A percentile compares a stretch with the other conserved stretches of the same genome.
phyloP scores from a whole-genome alignment of 495 filamentous ascomycete species.

The Penicillium mononematosum region DNA sequence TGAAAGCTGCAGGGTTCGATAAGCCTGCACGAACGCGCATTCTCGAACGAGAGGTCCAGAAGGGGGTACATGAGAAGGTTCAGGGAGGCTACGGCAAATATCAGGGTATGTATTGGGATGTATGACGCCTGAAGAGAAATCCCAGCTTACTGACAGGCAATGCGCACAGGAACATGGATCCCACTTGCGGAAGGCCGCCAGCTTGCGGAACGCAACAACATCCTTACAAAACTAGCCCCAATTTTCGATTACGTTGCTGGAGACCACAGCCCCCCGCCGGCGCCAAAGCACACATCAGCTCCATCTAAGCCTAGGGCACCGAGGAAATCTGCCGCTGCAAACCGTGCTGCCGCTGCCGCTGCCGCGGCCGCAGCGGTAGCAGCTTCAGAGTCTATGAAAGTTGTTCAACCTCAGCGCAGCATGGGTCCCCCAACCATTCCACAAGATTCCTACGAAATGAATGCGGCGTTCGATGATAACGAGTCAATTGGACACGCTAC shows the following conservation, averaged over 20 bases:
- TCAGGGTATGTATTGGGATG: constrained; percentile 61
- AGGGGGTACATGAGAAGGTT: constrained; percentile 93
- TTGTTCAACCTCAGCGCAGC: constrained; percentile 41
- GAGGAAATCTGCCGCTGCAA: constrained; percentile 41
- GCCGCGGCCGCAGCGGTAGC: constrained; percentile 1
- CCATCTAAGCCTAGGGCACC: constrained; percentile 67
- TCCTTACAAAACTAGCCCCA: constrained; percentile 74
- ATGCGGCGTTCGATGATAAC: constrained; percentile 66
- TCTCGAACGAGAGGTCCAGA: constrained; percentile 94
- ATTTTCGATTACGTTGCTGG: constrained; percentile 90
- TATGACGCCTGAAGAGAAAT: not conserved
- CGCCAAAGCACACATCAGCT: constrained; percentile 79
- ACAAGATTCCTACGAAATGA: constrained; percentile 57
- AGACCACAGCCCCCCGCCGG: constrained; percentile 83
- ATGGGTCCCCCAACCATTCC: constrained; percentile 48
- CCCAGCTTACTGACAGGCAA: constrained; percentile 17
- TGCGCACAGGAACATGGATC: constrained; percentile 81
- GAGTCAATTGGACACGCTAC: constrained; percentile 80
- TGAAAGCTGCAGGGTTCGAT: constrained; percentile 80
- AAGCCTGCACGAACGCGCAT: constrained; percentile 94
- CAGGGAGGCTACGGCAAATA: constrained; percentile 99
- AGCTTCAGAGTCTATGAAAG: constrained; percentile 40
- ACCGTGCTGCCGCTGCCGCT: constrained; percentile 27
- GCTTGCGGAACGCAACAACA: constrained; percentile 80
- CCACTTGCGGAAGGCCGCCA: constrained; percentile 76